Evolutionary conservation across 805 yeast species (phyloP).

Genomic region (Scheffersomyces coipomensis): DNA sequence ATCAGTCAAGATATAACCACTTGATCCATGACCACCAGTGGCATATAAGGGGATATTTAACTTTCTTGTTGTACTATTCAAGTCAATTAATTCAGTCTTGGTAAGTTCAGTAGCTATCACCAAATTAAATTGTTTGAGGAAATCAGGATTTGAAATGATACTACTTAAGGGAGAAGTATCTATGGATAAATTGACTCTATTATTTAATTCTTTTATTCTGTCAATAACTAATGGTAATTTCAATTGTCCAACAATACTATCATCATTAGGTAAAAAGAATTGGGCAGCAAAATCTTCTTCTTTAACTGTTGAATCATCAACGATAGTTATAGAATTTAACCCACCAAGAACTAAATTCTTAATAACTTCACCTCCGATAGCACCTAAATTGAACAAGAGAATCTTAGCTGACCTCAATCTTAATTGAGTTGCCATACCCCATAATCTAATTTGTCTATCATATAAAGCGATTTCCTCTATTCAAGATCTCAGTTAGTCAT

Average conservation of each 20-base stretch:
- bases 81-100: conserved; percentile 33
- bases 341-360: conserved; percentile 90
- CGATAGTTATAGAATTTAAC: conserved; percentile 69
- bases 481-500: conserved; percentile 1
- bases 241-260: conserved; percentile 50
- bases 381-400: conserved; percentile 69
- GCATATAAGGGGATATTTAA: conserved; percentile 65
- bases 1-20: conserved; percentile 80
- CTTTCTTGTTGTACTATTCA: conserved; percentile 59
- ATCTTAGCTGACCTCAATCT: conserved; percentile 70
- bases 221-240: conserved; percentile 55
- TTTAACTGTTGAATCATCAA: conserved; percentile 54
- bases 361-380: conserved; percentile 76
- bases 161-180: conserved; percentile 28
- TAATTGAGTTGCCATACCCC: conserved; percentile 94
- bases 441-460: conserved; percentile 90
- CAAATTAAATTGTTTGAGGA: conserved; percentile 59
- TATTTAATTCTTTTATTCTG: conserved; percentile 72
- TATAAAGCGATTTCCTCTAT: conserved; percentile 87
- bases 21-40: conserved; percentile 73
- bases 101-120: conserved; percentile 72
- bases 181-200: conserved; percentile 61
- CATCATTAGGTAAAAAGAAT: conserved; percentile 62
- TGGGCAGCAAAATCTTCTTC: conserved; percentile 71
- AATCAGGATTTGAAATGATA: conserved; percentile 22